These are phyloP conservation scores for Liquidambar formosana DNA, from an alignment of 164 flowering plant genomes.

Conservation along the genomic window DNA sequence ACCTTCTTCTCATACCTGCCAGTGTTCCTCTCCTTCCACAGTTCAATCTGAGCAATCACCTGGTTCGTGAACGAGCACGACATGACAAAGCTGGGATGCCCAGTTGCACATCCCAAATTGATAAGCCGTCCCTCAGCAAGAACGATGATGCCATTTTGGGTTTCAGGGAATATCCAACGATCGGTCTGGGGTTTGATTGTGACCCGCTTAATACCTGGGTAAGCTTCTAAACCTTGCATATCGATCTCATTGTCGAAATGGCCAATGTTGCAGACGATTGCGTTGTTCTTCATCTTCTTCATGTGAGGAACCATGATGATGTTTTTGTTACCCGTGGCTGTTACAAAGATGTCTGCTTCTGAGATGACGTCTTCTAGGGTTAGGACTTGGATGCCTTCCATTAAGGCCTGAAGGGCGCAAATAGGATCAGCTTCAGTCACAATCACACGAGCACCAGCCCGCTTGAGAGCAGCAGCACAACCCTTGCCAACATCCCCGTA, in stretches of 20 bases:
- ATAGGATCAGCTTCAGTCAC: constrained; percentile 43
- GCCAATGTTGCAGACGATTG: constrained; percentile 42
- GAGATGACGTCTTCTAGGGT: constrained; percentile 33
- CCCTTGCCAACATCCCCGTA: constrained; percentile 81
- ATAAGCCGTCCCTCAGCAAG: constrained; percentile 71
- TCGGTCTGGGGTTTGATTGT: constrained; percentile 78
- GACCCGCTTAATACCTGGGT: constrained; percentile 69
- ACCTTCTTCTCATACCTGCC: constrained; percentile 76
- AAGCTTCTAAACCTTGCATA: constrained; percentile 64
- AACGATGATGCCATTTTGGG: constrained; percentile 54
- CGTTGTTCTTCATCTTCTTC: constrained; percentile 47
- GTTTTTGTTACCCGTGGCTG: constrained; percentile 53
- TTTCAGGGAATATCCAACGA: constrained; percentile 71
- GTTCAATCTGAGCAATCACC: constrained; percentile 73
- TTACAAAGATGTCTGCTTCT: constrained; percentile 52
- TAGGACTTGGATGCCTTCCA: constrained; percentile 34
- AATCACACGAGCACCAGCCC: constrained; percentile 62
- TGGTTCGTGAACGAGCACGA: constrained; percentile 78
- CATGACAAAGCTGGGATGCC: constrained; percentile 78
- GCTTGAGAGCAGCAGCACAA: constrained; percentile 64
- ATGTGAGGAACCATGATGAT: constrained; percentile 35
- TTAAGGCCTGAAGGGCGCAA: constrained; percentile 39
- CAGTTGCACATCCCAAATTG: constrained; percentile 80
- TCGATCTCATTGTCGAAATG: constrained; percentile 59
- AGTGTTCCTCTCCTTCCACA: constrained; percentile 56